Base-by-base conservation (phyloP, 2,329 filamentous ascomycete genomes). In the Sphaceloma murrayae region DNA sequence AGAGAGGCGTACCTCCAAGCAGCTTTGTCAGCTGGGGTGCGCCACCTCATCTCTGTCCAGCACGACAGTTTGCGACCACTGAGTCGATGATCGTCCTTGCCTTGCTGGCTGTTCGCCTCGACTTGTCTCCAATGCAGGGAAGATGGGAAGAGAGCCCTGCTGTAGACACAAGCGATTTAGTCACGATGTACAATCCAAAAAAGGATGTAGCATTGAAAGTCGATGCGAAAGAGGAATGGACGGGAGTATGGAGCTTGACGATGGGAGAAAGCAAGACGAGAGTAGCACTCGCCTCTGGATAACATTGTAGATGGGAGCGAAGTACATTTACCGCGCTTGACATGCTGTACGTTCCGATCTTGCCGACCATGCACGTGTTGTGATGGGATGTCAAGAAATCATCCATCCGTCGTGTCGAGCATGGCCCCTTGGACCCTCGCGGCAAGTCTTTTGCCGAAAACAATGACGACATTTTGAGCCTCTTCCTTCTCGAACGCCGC, bases 1-100 rank as follows among this genome's bases (percentile, higher is more conserved):
- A 29, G 19, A 21, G 22, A 4, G 18, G 16, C 8, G 33, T 27
- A 6, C 17, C 21, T 31, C 18, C 33, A 26, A 32, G 45, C 30
- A 34, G 26, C 8, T 50, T 44, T 26, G 2, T 49, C 6, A 18
- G 48, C 18, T 50, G 46, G 39, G 49, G 49, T 13, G 53, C 52
- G 21, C 49, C 54, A 14, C 53, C 55, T 10, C 51, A 56, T 44
- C 40, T 57, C 18, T 58, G 57, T 33, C 57, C 55, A 9, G 57
- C 52, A n/a, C 47, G 57, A 13, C 53, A 56, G 29, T 57, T 57
- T 42, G 55, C 55, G 2, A 51, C 49, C n/a, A 53, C 53, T 7
- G 55, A 55, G 45, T 49, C 56, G 21, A 19, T 59, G 27, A 49
- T 52, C n/a, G 43, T 58, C 22, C 39, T 50, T 11, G 56, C 57